Conservation (phyloP, 768 basidiomycete genomes). For the Neoboletus brunneissimus region DNA sequence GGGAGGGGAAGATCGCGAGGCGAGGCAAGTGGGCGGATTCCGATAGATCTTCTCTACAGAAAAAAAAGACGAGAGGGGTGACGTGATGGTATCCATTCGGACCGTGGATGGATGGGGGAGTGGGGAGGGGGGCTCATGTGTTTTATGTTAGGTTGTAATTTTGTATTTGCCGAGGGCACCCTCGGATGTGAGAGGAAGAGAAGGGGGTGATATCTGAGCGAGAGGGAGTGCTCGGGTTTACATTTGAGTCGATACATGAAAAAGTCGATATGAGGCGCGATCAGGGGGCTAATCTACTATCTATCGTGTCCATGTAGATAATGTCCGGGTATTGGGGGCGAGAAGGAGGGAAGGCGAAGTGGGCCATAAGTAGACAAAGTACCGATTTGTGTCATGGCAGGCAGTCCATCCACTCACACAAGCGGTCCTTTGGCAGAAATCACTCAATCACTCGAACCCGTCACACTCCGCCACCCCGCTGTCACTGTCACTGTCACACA, state of each 20-base stretch:
- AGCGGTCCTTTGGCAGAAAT: conserved; percentile 33
- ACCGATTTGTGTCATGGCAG: background rate
- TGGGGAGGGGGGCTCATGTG: background rate
- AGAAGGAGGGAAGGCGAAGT: background rate
- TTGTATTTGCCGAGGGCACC: background rate
- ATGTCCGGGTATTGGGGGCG: background rate
- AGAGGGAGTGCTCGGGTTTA: background rate
- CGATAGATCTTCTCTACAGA: conserved; percentile 15
- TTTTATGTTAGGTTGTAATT: background rate
- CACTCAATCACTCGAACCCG: conserved; percentile 15
- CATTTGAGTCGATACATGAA: background rate
- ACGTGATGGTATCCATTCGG: background rate
- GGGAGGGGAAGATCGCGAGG: conserved; percentile 3
- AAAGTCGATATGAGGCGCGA: background rate
- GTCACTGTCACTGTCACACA: conserved; percentile 12
- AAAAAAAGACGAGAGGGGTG: background rate
- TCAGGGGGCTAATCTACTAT: background rate
- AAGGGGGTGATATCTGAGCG: background rate
- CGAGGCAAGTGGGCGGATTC: background rate
- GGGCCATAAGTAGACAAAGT: conserved; percentile 12
- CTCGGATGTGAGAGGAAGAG: background rate
- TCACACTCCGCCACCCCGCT: conserved; percentile 8
- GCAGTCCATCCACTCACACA: background rate
- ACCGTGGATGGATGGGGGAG: background rate
- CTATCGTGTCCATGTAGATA: background rate